phyloP scores from a whole-genome alignment of 2,329 filamentous ascomycete genomes.

The Fusarium succisae region DNA sequence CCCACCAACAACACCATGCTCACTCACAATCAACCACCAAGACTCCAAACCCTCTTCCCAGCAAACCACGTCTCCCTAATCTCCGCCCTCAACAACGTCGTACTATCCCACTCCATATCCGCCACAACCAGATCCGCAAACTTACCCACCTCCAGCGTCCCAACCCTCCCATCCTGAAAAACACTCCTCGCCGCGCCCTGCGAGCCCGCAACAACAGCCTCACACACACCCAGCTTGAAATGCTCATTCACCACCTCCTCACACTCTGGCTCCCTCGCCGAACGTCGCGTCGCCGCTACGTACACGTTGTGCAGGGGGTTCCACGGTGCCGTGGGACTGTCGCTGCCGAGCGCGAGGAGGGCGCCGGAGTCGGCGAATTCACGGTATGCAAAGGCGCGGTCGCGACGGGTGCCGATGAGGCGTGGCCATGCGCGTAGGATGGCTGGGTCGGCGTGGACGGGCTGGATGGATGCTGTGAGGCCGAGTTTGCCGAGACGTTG shows the following conservation, averaged over 20 bases:
- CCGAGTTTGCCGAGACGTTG: conserved; percentile 63
- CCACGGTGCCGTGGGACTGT: conserved; percentile 66
- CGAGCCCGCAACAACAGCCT: conserved; percentile 62
- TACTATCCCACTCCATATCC: conserved; percentile 59
- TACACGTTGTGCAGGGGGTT: conserved; percentile 63
- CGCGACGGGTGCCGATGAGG: conserved; percentile 63
- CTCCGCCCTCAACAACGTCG: conserved; percentile 55
- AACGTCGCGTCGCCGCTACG: conserved; percentile 63
- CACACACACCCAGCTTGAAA: conserved; percentile 60
- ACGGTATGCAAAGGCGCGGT: conserved; percentile 68
- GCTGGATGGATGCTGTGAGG: conserved; percentile 66
- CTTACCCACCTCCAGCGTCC: conserved; percentile 60
- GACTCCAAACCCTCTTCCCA: conserved; percentile 54
- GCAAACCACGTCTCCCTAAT: conserved; percentile 64
- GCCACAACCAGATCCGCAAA: conserved; percentile 62
- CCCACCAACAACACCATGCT: conserved; percentile 1
- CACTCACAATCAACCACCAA: neutral
- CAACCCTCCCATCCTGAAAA: conserved; percentile 59
- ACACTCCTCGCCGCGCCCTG: conserved; percentile 62
- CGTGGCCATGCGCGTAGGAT: conserved; percentile 68
- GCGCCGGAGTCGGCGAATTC: conserved; percentile 66
- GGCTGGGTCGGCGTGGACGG: conserved; percentile 66
- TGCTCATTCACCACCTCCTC: conserved; percentile 58
- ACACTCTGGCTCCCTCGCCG: conserved; percentile 57
- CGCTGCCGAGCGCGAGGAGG: conserved; percentile 63